Percentiles rank a stretch among this genome's conserved stretches.
phyloP scores from a whole-genome alignment of 305 asterid species.

The Fraxinus dipetala region DNA sequence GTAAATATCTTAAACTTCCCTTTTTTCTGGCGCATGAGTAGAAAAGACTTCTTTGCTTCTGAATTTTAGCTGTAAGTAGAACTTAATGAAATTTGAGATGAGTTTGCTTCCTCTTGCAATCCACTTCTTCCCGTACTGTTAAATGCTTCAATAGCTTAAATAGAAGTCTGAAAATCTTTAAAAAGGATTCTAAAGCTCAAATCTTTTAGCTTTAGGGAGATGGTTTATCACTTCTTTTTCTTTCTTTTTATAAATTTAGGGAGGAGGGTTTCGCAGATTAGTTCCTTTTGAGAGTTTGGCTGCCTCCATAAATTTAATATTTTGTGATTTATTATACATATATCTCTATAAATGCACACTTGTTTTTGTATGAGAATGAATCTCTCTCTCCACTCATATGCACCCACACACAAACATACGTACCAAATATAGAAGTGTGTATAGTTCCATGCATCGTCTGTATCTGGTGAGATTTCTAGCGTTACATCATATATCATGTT shows the following conservation, averaged over 20 bases:
- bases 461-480: background rate
- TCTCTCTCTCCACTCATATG: background rate
- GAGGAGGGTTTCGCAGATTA: background rate
- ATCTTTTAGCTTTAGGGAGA: background rate
- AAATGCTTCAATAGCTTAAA: background rate
- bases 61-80: background rate
- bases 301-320: background rate
- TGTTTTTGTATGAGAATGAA: background rate
- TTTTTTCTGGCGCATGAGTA: background rate
- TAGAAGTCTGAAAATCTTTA: background rate
- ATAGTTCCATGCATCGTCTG: background rate
- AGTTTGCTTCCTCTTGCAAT: background rate
- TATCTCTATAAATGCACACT: background rate
- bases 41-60: background rate
- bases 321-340: background rate
- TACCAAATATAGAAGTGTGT: background rate
- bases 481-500: background rate
- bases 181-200: background rate
- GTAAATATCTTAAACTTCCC: slow-evolving; percentile 45
- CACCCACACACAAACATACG: background rate
- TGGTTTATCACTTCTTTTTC: background rate
- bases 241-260: background rate
- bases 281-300: background rate
- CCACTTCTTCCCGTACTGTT: background rate
- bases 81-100: background rate